Percentiles rank a stretch among this genome's conserved stretches.
phyloP scores from a whole-genome alignment of 495 filamentous ascomycete species.

The Wilcoxina mikolae region DNA sequence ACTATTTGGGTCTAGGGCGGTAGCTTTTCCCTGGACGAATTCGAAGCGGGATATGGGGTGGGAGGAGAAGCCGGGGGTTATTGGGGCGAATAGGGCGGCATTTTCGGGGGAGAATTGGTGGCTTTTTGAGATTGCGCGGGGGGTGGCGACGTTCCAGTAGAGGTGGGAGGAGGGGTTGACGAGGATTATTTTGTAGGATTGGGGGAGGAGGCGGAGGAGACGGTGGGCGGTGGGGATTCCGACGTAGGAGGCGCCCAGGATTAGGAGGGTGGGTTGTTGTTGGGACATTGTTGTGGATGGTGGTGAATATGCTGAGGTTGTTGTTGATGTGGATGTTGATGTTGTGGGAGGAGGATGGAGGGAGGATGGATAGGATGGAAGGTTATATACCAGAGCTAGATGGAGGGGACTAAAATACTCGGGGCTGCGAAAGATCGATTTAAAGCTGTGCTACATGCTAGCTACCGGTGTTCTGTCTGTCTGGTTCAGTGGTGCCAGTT shows the following conservation, averaged over 20 bases:
- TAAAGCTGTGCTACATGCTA: no score
- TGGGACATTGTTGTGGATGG: no score
- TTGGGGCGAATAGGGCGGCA: conserved; percentile 32
- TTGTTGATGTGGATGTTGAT: no score
- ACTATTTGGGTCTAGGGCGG: conserved; percentile 15
- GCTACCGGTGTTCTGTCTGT: no score
- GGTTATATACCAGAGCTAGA: no score
- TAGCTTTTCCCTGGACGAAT: conserved; percentile 31
- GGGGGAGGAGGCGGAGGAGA: conserved; percentile 34
- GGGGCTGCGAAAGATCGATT: no score
- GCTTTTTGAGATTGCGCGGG: conserved; percentile 36
- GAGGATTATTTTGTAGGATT: conserved; percentile 31
- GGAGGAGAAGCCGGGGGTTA: conserved; percentile 29
- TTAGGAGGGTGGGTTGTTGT: conserved; percentile 33
- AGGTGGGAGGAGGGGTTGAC: conserved; percentile 38
- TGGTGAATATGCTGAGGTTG: no score
- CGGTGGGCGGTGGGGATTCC: conserved; percentile 41
- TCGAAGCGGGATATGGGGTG: conserved; percentile 28
- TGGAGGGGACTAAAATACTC: no score
- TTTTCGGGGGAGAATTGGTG: conserved; percentile 32
- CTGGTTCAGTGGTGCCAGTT: no score
- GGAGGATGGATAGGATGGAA: no score
- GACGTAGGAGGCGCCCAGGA: conserved; percentile 41
- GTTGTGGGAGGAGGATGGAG: no score
- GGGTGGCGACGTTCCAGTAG: conserved; percentile 43